Percentiles rank a stretch among this genome's conserved stretches.
Evolutionary conservation across 768 basidiomycete genomes (phyloP).

Genomic region (Clavulina sp.): DNA sequence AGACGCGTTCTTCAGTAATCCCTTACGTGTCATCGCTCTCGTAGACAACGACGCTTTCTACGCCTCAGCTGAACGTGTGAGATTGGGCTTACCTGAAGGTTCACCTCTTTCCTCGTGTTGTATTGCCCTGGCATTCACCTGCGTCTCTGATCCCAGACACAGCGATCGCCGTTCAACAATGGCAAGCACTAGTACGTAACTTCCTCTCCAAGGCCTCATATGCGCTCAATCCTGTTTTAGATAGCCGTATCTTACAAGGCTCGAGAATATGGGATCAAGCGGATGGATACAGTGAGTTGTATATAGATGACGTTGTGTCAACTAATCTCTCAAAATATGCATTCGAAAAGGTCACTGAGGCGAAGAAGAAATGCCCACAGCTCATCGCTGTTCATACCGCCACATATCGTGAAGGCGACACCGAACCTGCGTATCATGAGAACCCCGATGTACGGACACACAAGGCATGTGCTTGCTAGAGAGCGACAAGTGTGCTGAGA

Average conservation of each 20-base stretch:
- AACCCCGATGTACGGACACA: slow-evolving; percentile 77
- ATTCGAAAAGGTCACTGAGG: slow-evolving; percentile 37
- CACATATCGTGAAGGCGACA: slow-evolving; percentile 77
- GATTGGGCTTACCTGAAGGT: slow-evolving; percentile 41
- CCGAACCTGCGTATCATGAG: slow-evolving; percentile 83
- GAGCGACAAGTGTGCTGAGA: not conserved
- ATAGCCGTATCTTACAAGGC: slow-evolving; percentile 97
- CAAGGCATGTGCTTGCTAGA: slow-evolving; percentile 46
- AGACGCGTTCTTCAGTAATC: not conserved
- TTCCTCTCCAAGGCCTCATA: not conserved
- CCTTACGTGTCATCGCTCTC: slow-evolving; percentile 30
- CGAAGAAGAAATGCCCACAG: slow-evolving; percentile 71
- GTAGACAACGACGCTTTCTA: slow-evolving; percentile 87
- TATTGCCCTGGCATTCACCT: slow-evolving; percentile 13
- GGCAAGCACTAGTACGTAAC: slow-evolving; percentile 39
- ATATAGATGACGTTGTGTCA: not conserved
- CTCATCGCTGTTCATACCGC: slow-evolving; percentile 82
- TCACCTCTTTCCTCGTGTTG: slow-evolving; percentile 16
- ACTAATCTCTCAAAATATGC: not conserved
- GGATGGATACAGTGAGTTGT: slow-evolving; percentile 52
- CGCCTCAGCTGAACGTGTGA: slow-evolving; percentile 68
- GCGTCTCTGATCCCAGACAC: slow-evolving; percentile 18
- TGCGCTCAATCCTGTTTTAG: slow-evolving; percentile 7
- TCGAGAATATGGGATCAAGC: slow-evolving; percentile 79
- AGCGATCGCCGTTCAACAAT: slow-evolving; percentile 74